phyloP scores from a whole-genome alignment of 768 basidiomycete species.

The Rhizopogon rudus region DNA sequence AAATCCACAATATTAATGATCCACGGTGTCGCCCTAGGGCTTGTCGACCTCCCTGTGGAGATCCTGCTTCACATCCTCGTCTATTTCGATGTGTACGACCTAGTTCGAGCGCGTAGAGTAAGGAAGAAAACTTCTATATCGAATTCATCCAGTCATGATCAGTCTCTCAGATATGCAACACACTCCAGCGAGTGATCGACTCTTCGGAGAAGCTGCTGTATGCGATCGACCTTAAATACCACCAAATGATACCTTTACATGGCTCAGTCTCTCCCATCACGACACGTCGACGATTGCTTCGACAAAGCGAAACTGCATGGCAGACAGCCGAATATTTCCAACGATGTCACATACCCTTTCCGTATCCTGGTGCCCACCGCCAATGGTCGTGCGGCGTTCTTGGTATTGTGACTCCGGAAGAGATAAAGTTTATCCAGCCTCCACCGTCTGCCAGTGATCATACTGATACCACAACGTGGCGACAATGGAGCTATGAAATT shows the following conservation, averaged over 20 bases:
- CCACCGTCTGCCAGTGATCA: neutral
- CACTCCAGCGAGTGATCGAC: neutral
- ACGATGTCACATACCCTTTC: neutral
- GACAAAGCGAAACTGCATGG: neutral
- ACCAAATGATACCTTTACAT: neutral
- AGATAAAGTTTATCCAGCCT: neutral
- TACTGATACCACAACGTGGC: neutral
- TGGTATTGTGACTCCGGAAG: neutral
- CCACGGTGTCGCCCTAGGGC: neutral
- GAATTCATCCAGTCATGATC: too few species aligned
- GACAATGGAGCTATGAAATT: neutral
- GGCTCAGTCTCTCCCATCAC: neutral
- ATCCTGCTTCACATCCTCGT: neutral
- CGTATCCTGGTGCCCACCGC: neutral
- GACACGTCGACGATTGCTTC: neutral
- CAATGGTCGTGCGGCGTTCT: neutral
- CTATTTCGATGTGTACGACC: neutral
- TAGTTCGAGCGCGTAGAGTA: neutral
- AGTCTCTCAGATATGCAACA: neutral
- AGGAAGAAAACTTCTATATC: neutral
- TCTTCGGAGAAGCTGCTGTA: neutral
- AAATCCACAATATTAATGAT: neutral
- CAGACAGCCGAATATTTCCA: neutral
- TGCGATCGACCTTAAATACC: neutral
- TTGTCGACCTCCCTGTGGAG: neutral